A percentile compares a stretch with the other conserved stretches of the same genome.
Evolutionary conservation across 352 stramenopile species (phyloP).

Genomic region (Phytophthora cryptogea): DNA sequence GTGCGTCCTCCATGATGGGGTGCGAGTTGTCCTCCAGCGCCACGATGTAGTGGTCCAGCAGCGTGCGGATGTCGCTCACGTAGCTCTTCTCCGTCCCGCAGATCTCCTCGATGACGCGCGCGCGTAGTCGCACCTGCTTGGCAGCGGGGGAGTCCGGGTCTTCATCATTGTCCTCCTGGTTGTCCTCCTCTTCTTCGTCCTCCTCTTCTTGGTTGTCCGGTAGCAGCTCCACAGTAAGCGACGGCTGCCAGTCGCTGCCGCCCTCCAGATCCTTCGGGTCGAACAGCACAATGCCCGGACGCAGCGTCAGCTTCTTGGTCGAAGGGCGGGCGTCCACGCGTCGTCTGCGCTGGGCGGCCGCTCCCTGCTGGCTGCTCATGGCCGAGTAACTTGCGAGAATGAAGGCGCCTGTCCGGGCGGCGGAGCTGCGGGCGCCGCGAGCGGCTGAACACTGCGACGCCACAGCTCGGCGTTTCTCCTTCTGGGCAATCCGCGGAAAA

Average conservation of each 20-base stretch:
- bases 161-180: constrained; percentile 24
- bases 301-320: constrained; percentile 25
- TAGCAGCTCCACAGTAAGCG: constrained; percentile 26
- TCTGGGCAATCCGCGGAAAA: constrained; percentile 27
- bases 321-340: constrained; percentile 12
- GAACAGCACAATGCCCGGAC: constrained; percentile 54
- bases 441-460: constrained; percentile 6
- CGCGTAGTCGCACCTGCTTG: constrained; percentile 35
- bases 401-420: constrained; percentile 30
- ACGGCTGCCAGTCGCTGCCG: constrained; percentile 20
- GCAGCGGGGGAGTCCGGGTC: constrained; percentile 24
- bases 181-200: constrained; percentile 28
- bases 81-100: constrained; percentile 81
- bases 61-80: constrained; percentile 70
- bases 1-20: constrained; percentile 80
- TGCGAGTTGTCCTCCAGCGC: constrained; percentile 77
- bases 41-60: constrained; percentile 84
- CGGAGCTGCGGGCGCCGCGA: not conserved
- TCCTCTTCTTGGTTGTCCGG: constrained; percentile 35
- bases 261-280: constrained; percentile 48
- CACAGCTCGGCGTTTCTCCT: constrained; percentile 19
- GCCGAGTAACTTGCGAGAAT: constrained; percentile 28
- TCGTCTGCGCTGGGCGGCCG: constrained; percentile 6
- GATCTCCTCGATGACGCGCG: constrained; percentile 79
- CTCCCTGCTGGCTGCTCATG: constrained; percentile 25